Evolutionary conservation across 2,329 filamentous ascomycete species (phyloP), one percentile per base, ranked within the genome.

Genomic region (Diaporthe citriasiana): DNA sequence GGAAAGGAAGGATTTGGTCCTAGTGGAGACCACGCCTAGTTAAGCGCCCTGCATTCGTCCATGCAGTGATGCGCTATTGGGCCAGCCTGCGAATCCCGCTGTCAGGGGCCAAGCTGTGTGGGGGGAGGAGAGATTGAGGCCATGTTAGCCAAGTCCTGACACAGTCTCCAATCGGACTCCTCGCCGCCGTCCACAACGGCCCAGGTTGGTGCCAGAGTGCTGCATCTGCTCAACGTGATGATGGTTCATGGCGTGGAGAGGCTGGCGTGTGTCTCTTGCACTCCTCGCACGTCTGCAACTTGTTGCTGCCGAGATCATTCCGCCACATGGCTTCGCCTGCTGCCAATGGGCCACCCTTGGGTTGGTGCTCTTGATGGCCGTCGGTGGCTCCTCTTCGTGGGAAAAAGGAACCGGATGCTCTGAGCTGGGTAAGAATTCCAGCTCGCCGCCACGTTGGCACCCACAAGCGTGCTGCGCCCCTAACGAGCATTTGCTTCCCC

Each of bases 11-110:
- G 69, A 63, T 51, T 51, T 60, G 33, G 8, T 25, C 19, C 8
- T 42, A n/a, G 45, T 42, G 66, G 50, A 56, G 25, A 40, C 47
- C 45, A 57, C 22, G n/a, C n/a, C 35, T 22, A 59, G 33, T 71
- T 71, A 63, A 71, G 56, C 56, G 56, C 56, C 69, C 15, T 42
- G 38, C 51, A n/a, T 63, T 63, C 19, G 63, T 10, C 3, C 30
- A 56, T 25, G 59, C 50, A 53, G 70, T 68, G 65, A 55, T 72
- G 51, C 57, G 55, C 73, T n/a, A 75, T 75, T 73, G 66, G 73
- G 73, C 50, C 59, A 27, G 27, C n/a, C n/a, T 35, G 51, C 38
- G 50, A 47, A 38, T 59, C 22, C 65, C 17, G 68, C 68, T 30
- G 59, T 33, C 69, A 74, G 73, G 57, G 69, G 69, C 45, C 47